These are phyloP conservation scores for Aquilaria sinensis DNA, from an alignment of 345 rosid genomes.

Conservation along the genomic window DNA sequence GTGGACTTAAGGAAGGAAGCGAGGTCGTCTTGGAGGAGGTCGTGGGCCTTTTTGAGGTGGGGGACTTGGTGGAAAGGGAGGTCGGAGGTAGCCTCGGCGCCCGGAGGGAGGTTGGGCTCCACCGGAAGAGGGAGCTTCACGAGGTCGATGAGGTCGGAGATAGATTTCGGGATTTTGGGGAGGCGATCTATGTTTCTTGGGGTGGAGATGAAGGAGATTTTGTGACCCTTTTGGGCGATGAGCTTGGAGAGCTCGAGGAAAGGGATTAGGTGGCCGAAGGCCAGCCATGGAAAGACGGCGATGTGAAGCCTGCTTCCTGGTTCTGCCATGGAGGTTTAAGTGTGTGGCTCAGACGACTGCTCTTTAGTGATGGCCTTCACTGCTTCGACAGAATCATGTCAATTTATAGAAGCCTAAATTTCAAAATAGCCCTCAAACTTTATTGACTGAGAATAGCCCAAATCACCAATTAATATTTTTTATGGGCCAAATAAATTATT, in stretches of 20 bases:
- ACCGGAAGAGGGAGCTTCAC: constrained; percentile 16
- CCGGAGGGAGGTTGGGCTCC: constrained; percentile 14
- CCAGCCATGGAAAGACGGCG: constrained; percentile 43
- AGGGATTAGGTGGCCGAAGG: constrained; percentile 41
- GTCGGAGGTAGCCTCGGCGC: constrained; percentile 37
- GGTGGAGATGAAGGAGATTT: constrained; percentile 29
- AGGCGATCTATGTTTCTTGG: constrained; percentile 30
- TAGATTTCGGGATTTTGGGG: constrained; percentile 21
- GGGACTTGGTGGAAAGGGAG: constrained; percentile 26
- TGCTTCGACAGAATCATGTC: too few relatives aligned
- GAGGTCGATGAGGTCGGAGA: constrained; percentile 11
- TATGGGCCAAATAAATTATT: too few relatives aligned
- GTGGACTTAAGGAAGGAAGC: constrained; percentile 21
- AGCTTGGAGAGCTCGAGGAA: constrained; percentile 31
- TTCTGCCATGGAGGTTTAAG: constrained; percentile 1
- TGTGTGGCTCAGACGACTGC: too few relatives aligned
- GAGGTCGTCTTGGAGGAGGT: constrained; percentile 22
- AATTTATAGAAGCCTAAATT: too few relatives aligned
- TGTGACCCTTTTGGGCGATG: constrained; percentile 35
- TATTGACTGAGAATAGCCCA: too few relatives aligned
- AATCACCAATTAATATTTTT: too few relatives aligned
- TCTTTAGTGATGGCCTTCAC: too few relatives aligned
- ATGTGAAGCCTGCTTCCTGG: constrained; percentile 16
- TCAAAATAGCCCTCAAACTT: too few relatives aligned
- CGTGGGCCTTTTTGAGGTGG: constrained; percentile 39